These are phyloP conservation scores for Thalassia testudinum DNA, from an alignment of 116 monocot genomes.

Conservation along the genomic window DNA sequence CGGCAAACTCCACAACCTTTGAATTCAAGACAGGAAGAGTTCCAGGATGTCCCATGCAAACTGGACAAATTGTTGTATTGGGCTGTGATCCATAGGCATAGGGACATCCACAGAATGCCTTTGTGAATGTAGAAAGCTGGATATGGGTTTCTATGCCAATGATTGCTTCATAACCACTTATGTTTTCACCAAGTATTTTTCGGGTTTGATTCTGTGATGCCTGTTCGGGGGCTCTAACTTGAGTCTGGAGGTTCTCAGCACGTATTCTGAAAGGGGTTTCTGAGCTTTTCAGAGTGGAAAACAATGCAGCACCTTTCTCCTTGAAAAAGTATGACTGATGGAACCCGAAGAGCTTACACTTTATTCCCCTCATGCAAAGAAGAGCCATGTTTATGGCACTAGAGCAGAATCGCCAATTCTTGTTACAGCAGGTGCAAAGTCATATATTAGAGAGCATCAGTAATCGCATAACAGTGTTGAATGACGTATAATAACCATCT, in stretches of 20 bases:
- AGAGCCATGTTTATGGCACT: too few relatives aligned
- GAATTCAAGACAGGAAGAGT: constrained; percentile 68
- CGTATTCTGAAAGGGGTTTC: constrained; percentile 9
- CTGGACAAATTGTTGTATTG: constrained; percentile 75
- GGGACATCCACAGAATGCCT: constrained; percentile 87
- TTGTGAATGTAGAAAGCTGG: constrained; percentile 75
- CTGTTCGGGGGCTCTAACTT: background rate
- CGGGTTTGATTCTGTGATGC: constrained; percentile 5
- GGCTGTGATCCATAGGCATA: constrained; percentile 74
- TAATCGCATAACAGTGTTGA: too few relatives aligned
- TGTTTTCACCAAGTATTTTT: constrained; percentile 14
- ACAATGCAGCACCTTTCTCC: too few relatives aligned
- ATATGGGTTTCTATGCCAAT: constrained; percentile 98
- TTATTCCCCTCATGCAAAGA: too few relatives aligned
- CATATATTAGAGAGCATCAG: too few relatives aligned
- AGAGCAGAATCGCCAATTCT: too few relatives aligned
- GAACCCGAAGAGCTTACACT: too few relatives aligned
- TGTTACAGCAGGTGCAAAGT: too few relatives aligned
- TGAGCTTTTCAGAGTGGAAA: background rate
- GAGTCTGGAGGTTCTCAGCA: constrained; percentile 12
- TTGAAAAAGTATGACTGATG: too few relatives aligned
- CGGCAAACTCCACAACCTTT: constrained; percentile 71
- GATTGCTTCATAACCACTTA: constrained; percentile 51
- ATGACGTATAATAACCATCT: too few relatives aligned
- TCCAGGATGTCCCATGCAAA: constrained; percentile 90